Evolutionary conservation across 1,284 basidiomycete species (phyloP).

Genomic region (Irpex sp.): DNA sequence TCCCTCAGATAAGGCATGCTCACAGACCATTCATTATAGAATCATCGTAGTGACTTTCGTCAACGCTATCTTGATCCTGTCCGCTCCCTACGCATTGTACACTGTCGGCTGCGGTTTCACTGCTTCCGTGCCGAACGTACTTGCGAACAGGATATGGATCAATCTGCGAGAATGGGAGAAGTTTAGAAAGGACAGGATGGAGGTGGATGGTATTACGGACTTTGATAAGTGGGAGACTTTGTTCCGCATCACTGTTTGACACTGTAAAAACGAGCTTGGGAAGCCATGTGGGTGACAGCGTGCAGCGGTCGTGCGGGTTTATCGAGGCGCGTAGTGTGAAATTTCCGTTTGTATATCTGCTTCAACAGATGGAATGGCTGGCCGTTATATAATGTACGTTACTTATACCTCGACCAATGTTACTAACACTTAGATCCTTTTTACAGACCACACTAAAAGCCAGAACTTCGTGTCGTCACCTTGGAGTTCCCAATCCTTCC

Average conservation of each 20-base stretch:
- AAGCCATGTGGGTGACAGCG: neutral
- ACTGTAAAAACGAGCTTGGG: neutral
- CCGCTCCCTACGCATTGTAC: constrained; percentile 10
- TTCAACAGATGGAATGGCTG: neutral
- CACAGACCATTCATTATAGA: neutral
- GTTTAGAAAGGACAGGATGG: constrained; percentile 7
- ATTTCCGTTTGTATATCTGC: neutral
- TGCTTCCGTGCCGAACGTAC: constrained; percentile 13
- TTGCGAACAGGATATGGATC: constrained; percentile 15
- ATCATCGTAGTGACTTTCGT: constrained; percentile 3
- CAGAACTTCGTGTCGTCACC: constrained; percentile 13
- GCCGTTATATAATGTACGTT: neutral
- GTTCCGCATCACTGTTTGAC: constrained; percentile 13
- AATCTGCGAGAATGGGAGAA: constrained; percentile 13
- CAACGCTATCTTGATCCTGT: constrained; percentile 10
- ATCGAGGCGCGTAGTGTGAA: neutral
- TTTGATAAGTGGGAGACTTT: constrained; percentile 17
- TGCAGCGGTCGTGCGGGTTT: too few relatives aligned
- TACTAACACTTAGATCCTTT: constrained; percentile 15
- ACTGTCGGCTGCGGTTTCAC: constrained; percentile 13
- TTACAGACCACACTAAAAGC: constrained; percentile 26
- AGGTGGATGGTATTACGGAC: constrained; percentile 11
- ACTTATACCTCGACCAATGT: neutral
- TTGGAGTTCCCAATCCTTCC: constrained; percentile 5
- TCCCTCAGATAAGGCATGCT: neutral